Percentiles rank a stretch among this genome's conserved stretches.
Conservation (phyloP, 257 asterid genomes). For the Przewalskia tangutica region DNA sequence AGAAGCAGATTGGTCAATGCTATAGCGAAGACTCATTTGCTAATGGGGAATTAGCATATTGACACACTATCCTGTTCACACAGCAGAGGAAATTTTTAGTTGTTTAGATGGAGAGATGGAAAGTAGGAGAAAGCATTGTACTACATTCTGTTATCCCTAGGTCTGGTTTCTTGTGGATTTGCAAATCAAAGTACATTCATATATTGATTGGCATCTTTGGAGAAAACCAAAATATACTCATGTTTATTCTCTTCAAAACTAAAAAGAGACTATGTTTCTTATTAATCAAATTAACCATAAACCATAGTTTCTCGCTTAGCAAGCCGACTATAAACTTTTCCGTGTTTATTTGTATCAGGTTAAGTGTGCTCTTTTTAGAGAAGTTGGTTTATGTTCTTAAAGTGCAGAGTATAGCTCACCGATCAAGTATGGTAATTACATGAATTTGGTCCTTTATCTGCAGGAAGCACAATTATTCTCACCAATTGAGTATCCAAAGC, state of each 20-base stretch:
- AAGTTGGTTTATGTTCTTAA: background rate
- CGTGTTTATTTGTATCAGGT: background rate
- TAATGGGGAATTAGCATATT: background rate
- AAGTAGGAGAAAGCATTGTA: background rate
- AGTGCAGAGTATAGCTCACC: background rate
- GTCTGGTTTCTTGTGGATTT: background rate
- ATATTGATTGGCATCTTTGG: background rate
- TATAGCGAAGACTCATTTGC: background rate
- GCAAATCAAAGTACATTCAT: background rate
- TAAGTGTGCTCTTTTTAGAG: background rate
- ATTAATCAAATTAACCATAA: background rate
- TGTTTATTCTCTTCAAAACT: background rate
- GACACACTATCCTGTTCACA: background rate
- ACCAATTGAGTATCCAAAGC: slow-evolving; percentile 77
- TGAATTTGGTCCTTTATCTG: slow-evolving; percentile 15
- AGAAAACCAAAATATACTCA: background rate
- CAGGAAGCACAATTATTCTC: slow-evolving; percentile 63
- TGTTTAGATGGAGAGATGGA: background rate
- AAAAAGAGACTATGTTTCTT: background rate
- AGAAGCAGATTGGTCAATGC: background rate
- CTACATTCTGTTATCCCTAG: background rate
- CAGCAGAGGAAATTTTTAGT: background rate
- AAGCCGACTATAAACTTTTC: background rate
- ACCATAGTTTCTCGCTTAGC: background rate
- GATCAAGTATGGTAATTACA: background rate